Evolutionary conservation across 2,329 filamentous ascomycete genomes (phyloP).

Genomic region (Neocatenulostroma microsporum): DNA sequence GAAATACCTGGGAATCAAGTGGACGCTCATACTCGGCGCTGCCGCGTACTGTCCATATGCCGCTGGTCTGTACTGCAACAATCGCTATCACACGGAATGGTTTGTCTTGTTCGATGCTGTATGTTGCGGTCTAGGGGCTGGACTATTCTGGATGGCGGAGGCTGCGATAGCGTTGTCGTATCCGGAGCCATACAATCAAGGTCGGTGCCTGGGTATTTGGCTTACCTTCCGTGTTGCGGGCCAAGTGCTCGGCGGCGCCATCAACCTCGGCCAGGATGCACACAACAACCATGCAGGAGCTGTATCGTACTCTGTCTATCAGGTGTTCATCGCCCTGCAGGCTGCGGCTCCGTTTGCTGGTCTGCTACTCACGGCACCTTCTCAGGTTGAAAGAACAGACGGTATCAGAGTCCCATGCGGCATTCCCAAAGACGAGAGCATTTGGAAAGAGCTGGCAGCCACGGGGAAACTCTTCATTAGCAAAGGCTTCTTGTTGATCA

Average conservation of each 20-base stretch:
- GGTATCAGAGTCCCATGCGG: conserved; percentile 44
- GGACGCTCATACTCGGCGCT: conserved; percentile 61
- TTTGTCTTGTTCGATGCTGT: conserved; percentile 62
- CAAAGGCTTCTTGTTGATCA: conserved; percentile 55
- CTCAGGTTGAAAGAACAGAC: conserved; percentile 57
- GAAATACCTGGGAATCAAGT: conserved; percentile 61
- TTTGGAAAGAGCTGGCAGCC: conserved; percentile 52
- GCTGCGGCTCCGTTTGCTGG: conserved; percentile 57
- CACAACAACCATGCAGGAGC: conserved; percentile 51
- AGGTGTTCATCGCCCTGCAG: conserved; percentile 65
- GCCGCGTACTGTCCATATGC: conserved; percentile 65
- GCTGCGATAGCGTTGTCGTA: conserved; percentile 66
- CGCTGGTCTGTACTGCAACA: conserved; percentile 64
- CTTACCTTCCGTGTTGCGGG: conserved; percentile 54
- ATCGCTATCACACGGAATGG: conserved; percentile 62
- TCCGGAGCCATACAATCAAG: conserved; percentile 60
- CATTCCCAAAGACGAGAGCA: conserved; percentile 45
- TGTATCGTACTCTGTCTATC: conserved; percentile 61
- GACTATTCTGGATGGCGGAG: conserved; percentile 69
- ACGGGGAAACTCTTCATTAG: conserved; percentile 53
- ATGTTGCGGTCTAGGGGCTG: conserved; percentile 61
- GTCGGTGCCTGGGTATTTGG: conserved; percentile 61
- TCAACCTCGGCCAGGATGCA: conserved; percentile 61
- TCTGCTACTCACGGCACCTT: conserved; percentile 54
- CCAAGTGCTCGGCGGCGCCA: conserved; percentile 63